Conservation (phyloP, 169 alveolate genomes). For the Plasmodium ovale region DNA sequence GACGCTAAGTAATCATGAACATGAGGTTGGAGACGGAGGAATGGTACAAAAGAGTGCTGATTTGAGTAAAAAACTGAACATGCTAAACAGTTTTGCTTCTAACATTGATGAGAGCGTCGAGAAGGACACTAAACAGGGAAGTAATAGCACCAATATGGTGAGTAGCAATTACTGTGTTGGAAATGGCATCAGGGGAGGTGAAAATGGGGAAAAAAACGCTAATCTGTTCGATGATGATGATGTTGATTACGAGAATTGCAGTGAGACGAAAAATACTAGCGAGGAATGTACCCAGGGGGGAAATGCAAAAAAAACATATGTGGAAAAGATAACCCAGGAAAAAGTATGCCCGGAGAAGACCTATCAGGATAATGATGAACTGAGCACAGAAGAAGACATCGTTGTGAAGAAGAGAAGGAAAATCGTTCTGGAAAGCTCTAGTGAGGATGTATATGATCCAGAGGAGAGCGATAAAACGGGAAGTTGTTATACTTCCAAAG, state of each 20-base stretch:
- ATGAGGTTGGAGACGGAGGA: neutral
- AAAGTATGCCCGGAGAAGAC: neutral
- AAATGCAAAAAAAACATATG: neutral
- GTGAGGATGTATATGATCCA: constrained; percentile 11
- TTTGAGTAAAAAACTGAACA: neutral
- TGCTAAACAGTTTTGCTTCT: constrained; percentile 1
- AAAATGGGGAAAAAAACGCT: neutral
- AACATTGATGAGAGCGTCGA: neutral
- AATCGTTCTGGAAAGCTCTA: constrained; percentile 14
- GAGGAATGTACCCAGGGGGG: neutral
- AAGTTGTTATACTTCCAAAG: neutral
- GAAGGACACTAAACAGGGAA: neutral
- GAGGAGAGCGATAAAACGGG: neutral
- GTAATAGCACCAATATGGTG: neutral
- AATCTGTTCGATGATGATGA: neutral
- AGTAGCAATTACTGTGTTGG: neutral
- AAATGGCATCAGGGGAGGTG: neutral
- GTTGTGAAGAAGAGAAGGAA: constrained; percentile 52
- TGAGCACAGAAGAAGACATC: constrained; percentile 56
- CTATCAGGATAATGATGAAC: constrained; percentile 11
- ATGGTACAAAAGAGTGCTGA: neutral
- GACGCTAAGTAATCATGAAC: neutral
- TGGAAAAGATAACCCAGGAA: neutral
- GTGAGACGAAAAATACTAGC: neutral
- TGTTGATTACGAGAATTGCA: neutral